These are phyloP conservation scores for Botrytis squamosa DNA, from an alignment of 2,329 filamentous ascomycete species.

Conservation along the genomic window DNA sequence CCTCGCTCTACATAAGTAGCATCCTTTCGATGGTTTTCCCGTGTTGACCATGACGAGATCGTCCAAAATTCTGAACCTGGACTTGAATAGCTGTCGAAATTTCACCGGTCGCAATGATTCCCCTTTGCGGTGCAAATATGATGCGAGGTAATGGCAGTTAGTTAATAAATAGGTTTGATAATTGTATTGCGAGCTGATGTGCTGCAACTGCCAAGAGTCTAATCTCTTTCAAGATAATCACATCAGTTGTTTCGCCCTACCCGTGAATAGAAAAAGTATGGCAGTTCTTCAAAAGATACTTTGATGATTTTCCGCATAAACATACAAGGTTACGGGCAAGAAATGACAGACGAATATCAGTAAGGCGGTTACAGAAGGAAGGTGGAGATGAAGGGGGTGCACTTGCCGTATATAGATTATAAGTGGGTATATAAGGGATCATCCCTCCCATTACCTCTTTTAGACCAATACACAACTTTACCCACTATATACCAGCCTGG, in stretches of 20 bases:
- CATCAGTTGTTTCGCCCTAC: neutral
- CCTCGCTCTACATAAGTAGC: slow-evolving; percentile 22
- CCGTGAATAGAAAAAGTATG: neutral
- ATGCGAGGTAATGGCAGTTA: neutral
- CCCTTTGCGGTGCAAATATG: neutral
- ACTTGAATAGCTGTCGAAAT: neutral
- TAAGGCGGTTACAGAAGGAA: neutral
- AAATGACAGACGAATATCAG: neutral
- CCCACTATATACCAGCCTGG: no score
- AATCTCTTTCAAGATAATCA: no score
- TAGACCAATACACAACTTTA: no score
- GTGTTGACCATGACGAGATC: slow-evolving; percentile 12
- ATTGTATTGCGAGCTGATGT: neutral
- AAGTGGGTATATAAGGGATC: no score
- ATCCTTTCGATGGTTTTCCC: slow-evolving; percentile 23
- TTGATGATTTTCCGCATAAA: neutral
- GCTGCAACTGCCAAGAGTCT: neutral
- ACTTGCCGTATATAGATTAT: no score
- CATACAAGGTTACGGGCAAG: neutral
- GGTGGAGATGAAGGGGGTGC: no score
- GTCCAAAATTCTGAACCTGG: neutral
- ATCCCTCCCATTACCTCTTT: no score
- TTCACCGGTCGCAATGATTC: neutral
- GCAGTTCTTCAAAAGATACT: neutral
- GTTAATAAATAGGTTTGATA: neutral